These are phyloP conservation scores for Coemansia sp. DNA, from an alignment of 192 early-diverging fungal species.

Conservation along the genomic window DNA sequence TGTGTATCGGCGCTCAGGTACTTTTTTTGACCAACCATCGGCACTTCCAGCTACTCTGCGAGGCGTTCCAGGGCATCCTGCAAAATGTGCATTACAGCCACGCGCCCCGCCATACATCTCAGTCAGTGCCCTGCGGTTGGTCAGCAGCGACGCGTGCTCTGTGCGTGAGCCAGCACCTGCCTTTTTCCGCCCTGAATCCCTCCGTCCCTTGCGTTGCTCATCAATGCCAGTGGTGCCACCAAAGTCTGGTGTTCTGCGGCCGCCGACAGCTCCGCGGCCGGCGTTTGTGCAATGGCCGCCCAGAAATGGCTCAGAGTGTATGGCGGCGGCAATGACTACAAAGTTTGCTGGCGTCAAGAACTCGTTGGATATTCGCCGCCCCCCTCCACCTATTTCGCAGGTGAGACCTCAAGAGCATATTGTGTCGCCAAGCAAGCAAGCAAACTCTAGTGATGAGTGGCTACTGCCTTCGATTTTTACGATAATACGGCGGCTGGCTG, in stretches of 20 bases:
- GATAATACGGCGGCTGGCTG: conserved; percentile 29
- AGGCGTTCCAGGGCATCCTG: conserved; percentile 39
- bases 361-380: conserved; percentile 44
- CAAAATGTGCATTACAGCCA: conserved; percentile 1
- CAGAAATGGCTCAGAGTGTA: neutral
- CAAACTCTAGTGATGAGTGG: conserved; percentile 12
- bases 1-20: neutral
- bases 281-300: conserved; percentile 6
- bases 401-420: neutral
- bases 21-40: neutral
- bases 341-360: conserved; percentile 43
- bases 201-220: conserved; percentile 32
- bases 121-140: conserved; percentile 31
- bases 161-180: conserved; percentile 18
- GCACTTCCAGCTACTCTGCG: conserved; percentile 22
- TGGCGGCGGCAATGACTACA: conserved; percentile 1
- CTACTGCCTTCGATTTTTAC: conserved; percentile 23
- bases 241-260: neutral
- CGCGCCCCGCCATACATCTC: conserved; percentile 26
- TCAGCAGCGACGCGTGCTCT: conserved; percentile 16
- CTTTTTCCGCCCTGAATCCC: conserved; percentile 16
- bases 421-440: conserved; percentile 12
- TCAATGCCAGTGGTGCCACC: conserved; percentile 23
- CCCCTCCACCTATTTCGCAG: conserved; percentile 11
- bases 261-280: neutral